Base-by-base conservation (phyloP, 108 stramenopile genomes). In the Cyclotella choctawhatcheeana region DNA sequence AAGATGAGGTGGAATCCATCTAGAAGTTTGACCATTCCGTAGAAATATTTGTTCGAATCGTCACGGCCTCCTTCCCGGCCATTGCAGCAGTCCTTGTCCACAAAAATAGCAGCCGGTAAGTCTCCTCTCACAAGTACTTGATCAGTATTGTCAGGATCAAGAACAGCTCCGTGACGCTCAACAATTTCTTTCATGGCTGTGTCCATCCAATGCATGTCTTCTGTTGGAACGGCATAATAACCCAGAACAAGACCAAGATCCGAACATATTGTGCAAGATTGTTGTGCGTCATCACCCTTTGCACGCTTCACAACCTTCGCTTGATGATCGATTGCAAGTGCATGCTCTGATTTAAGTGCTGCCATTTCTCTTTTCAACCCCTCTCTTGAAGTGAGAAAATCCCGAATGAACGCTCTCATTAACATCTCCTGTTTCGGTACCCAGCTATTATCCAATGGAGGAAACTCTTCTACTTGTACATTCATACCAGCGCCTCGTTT, bases 301-400 rank as follows among this genome's bases (percentile, higher is more conserved):
- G 35, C 56, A 29, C 40, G 33, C 18, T 44, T 54, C 16, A 65
- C 64, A 17, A 58, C 56, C 47, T 70, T 70, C 32, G n/a, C 0
- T 33, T 70, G 56, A 25, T 70, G 69, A 34, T 70, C 56, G 2
- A 70, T 58, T 10, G 69, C 45, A 5, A 58, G n/a, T 24, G 69
- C 69, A 27, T 7, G 26, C n/a, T n/a, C n/a, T n/a, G n/a, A n/a
- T n/a, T n/a, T n/a, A n/a, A n/a, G n/a, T 0, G 69, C 1, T 45
- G 69, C 69, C 69, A 58, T 58, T 45, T 70, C 69, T 20, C 55
- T 43, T 25, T 59, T 44, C 37, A 70, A 48, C 32, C 43, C 55
- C 56, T 70, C 69, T 58, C 37, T 5, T 2, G 13, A 3, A 58
- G 17, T 44, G 52, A 70, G 3, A 33, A 58, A 70, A 32, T 70